Percentiles rank a stretch among this genome's conserved stretches.
Conservation (phyloP, 192 early-diverging fungal species). For the Neocallimastix lanati region DNA sequence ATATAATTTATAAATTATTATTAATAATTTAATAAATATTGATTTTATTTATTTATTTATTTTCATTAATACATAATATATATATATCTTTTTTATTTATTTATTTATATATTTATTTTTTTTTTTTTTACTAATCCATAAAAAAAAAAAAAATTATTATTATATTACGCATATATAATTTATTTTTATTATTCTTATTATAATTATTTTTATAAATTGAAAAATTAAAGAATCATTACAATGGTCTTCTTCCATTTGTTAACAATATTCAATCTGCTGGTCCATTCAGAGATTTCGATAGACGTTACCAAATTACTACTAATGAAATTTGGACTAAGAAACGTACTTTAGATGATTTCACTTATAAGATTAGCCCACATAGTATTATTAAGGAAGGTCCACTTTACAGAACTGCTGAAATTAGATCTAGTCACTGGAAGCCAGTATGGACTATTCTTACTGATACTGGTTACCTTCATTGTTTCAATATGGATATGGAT, state of each 20-base stretch:
- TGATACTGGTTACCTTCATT: neutral
- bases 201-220: too few species aligned
- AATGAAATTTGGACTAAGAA: neutral
- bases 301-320: neutral
- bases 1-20: too few species aligned
- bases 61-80: too few species aligned
- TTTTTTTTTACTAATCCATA: too few species aligned
- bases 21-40: too few species aligned
- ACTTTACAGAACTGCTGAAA: neutral
- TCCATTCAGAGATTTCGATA: neutral
- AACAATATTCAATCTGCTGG: neutral
- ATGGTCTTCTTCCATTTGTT: neutral
- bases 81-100: too few species aligned
- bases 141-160: too few species aligned
- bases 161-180: too few species aligned
- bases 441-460: neutral
- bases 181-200: too few species aligned
- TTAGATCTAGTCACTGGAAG: constrained; percentile 1
- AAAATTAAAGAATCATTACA: neutral
- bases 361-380: neutral
- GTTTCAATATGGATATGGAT: neutral
- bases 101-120: too few species aligned
- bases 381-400: neutral
- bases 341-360: neutral
- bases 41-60: too few species aligned